A percentile compares a stretch with the other conserved stretches of the same genome.
These are phyloP conservation scores for Zygosaccharomyces sapae DNA, from an alignment of 1,139 yeast genomes.

Conservation along the genomic window DNA sequence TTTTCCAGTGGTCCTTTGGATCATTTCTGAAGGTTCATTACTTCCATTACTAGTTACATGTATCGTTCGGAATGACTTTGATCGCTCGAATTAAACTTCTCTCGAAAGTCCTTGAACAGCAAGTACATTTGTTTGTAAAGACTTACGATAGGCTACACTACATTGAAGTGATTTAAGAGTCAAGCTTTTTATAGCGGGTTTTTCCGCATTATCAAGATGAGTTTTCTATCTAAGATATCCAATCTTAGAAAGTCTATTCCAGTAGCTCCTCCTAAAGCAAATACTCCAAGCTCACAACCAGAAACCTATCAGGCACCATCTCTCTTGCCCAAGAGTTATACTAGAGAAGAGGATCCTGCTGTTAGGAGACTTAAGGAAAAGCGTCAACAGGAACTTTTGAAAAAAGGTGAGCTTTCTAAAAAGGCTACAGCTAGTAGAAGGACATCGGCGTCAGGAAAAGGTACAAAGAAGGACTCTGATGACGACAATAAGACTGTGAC, in stretches of 20 bases:
- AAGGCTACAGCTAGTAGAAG: slow-evolving; percentile 11
- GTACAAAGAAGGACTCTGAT: slow-evolving; percentile 15
- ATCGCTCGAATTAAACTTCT: neutral
- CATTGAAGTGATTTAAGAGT: neutral
- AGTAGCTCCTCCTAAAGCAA: slow-evolving; percentile 6
- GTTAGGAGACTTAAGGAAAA: slow-evolving; percentile 59
- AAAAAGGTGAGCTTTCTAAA: slow-evolving; percentile 26
- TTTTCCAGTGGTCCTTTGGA: neutral
- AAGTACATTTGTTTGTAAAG: neutral
- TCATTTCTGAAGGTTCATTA: too few relatives aligned
- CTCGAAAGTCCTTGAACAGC: neutral
- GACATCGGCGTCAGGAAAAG: slow-evolving; percentile 14
- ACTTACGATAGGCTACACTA: neutral
- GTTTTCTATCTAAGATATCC: slow-evolving; percentile 19
- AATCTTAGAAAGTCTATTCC: slow-evolving; percentile 16
- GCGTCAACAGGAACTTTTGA: slow-evolving; percentile 51
- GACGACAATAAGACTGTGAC: slow-evolving; percentile 19
- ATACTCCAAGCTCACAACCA: slow-evolving; percentile 1
- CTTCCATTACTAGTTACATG: too few relatives aligned
- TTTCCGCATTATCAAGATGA: slow-evolving; percentile 9
- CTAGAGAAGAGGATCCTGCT: slow-evolving; percentile 41
- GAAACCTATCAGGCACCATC: slow-evolving; percentile 11
- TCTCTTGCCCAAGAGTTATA: slow-evolving; percentile 31
- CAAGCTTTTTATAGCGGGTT: neutral
- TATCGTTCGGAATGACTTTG: too few relatives aligned